These are phyloP conservation scores for Sporisorium sorghi DNA, from an alignment of 1,284 basidiomycete genomes.

Conservation along the genomic window DNA sequence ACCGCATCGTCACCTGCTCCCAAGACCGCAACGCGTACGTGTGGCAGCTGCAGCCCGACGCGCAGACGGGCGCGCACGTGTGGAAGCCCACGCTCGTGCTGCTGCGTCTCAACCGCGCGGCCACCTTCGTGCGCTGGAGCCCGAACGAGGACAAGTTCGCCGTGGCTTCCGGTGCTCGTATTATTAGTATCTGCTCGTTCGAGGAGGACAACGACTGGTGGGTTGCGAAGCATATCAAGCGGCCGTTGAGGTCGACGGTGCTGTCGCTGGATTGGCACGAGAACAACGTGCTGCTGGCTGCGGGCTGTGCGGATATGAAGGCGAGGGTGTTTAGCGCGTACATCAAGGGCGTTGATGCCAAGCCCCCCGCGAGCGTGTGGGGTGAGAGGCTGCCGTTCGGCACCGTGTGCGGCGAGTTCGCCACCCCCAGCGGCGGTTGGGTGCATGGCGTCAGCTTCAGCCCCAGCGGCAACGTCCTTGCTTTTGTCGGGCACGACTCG, in stretches of 20 bases:
- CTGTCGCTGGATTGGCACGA: slow-evolving; percentile 96
- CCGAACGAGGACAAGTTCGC: slow-evolving; percentile 99
- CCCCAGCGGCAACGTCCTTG: slow-evolving; percentile 89
- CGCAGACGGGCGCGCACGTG: slow-evolving; percentile 74
- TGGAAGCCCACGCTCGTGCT: slow-evolving; percentile 99
- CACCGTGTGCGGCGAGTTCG: slow-evolving; percentile 94
- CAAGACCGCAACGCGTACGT: slow-evolving; percentile 99
- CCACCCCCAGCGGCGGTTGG: slow-evolving; percentile 91
- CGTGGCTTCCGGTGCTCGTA: slow-evolving; percentile 88
- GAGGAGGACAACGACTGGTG: slow-evolving; percentile 88
- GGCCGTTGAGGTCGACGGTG: slow-evolving; percentile 92
- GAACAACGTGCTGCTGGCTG: slow-evolving; percentile 93
- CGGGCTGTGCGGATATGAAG: slow-evolving; percentile 93
- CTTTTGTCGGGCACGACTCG: slow-evolving; percentile 81
- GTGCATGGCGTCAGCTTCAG: slow-evolving; percentile 96
- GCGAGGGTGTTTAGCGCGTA: slow-evolving; percentile 98
- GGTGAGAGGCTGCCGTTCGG: slow-evolving; percentile 97
- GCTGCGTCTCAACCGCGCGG: slow-evolving; percentile 92
- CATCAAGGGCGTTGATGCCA: slow-evolving; percentile 97
- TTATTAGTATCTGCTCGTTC: slow-evolving; percentile 68
- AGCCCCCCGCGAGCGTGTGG: slow-evolving; percentile 91
- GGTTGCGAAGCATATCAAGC: slow-evolving; percentile 97
- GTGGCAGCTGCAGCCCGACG: slow-evolving; percentile 85
- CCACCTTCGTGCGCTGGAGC: slow-evolving; percentile 94
- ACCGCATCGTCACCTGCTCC: slow-evolving; percentile 96